Percentiles rank a stretch among this genome's conserved stretches.
Evolutionary conservation across 768 basidiomycete species (phyloP).

Genomic region (Collybia sp.): DNA sequence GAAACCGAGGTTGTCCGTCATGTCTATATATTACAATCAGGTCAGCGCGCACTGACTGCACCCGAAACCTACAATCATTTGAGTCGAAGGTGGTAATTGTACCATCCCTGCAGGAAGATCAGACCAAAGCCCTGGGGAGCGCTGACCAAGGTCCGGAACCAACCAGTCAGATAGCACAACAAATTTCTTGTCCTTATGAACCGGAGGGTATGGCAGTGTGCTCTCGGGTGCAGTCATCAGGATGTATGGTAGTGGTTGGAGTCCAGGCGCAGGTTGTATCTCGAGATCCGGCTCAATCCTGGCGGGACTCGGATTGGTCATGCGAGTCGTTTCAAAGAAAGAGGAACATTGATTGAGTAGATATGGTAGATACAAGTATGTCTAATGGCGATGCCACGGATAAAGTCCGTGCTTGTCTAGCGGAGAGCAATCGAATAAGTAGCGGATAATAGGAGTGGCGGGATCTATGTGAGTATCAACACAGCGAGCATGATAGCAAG

Average conservation of each 20-base stretch:
- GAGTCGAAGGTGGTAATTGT: conserved; percentile 93
- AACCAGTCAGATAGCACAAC: conserved; percentile 91
- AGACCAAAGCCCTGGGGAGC: neutral
- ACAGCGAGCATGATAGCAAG: neutral
- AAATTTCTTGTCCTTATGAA: conserved; percentile 77
- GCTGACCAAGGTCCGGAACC: conserved; percentile 20
- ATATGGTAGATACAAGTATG: no score
- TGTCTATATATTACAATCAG: conserved; percentile 35
- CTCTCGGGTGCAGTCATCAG: conserved; percentile 45
- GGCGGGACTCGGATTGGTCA: no score
- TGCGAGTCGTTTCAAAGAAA: no score
- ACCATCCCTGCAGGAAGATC: conserved; percentile 59
- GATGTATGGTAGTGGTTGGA: conserved; percentile 9
- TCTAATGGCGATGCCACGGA: no score
- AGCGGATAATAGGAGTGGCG: no score
- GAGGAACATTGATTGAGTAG: no score
- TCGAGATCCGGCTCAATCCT: no score
- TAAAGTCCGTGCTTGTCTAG: no score
- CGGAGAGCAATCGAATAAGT: no score
- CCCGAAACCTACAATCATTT: conserved; percentile 70
- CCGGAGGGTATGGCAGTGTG: conserved; percentile 75
- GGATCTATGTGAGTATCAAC: no score
- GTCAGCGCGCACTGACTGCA: neutral
- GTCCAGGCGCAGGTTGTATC: neutral
- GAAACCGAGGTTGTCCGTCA: conserved; percentile 90